Evolutionary conservation across 2,329 filamentous ascomycete genomes (phyloP).

Genomic region (Colletotrichum australisinense): DNA sequence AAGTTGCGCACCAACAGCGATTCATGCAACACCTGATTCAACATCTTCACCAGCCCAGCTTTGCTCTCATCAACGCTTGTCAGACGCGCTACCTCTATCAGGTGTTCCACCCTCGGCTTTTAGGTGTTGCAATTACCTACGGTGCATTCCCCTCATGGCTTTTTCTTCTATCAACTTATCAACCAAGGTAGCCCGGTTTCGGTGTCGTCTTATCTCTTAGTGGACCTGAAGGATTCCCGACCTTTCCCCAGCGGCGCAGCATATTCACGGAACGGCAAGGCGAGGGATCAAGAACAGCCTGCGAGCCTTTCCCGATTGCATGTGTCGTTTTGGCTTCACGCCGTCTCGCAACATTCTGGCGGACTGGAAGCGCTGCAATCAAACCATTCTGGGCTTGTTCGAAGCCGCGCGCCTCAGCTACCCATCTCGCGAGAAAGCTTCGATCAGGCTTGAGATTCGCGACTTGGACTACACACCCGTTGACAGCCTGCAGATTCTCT

Average conservation of each 20-base stretch:
- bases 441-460: background rate
- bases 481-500: background rate
- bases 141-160: background rate
- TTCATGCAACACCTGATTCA: background rate
- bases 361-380: conserved; percentile 1
- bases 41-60: background rate
- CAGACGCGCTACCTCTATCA: background rate
- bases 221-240: conserved; percentile 28
- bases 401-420: too few species aligned
- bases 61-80: background rate
- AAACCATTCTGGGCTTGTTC: background rate
- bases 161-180: background rate
- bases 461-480: background rate
- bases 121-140: conserved; percentile 17
- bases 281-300: background rate
- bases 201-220: conserved; percentile 23
- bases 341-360: background rate
- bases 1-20: background rate
- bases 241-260: conserved; percentile 13
- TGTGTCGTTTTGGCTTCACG: too few species aligned
- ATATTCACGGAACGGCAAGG: background rate
- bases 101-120: background rate
- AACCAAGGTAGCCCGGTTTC: background rate
- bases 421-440: background rate
- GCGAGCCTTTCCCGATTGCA: too few species aligned